Evolutionary conservation across 345 rosid genomes (phyloP), one percentile per base, ranked within the genome.

Genomic region (Eucalyptus tenuipes): DNA sequence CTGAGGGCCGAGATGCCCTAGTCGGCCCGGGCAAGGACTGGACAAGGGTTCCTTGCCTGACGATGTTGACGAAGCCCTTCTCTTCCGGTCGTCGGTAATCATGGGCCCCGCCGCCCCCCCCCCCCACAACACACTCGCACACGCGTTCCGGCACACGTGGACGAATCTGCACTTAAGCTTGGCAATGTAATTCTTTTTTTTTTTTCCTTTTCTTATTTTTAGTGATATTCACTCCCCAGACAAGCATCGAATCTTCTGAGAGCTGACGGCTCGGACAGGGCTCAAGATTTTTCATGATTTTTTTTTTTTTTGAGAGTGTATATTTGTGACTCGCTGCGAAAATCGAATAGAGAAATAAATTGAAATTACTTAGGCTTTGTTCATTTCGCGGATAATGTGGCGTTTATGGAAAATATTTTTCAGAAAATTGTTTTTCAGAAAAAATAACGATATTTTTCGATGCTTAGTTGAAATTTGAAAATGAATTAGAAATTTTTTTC

Each of bases 171-270:
- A 3, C 31, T 59, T 29, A 59, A 59, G n/a, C n/a, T 3, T 27
- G 68, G 31, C 25, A 50, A 7, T 48, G 9, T 10, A 12, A 6
- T 61, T 87, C 4, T 64, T 37, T 48, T 59, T 49, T 50, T 50
- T 50, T 3, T 17, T 14, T 5, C 1, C 4, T 50, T 50, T 50
- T 17, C 22, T 50, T 0, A 1, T 49, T 14, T 29, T 13, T 29
- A 61, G 7, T 61, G 16, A 27, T 64, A 48, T 8, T 17, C 27
- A 49, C 11, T 31, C 68, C 89, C 89, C 93, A 96, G 99, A 45
- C 92, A 96, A 91, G 96, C 98, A 87, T 93, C 96, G 13, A 59
- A 50, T 18, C 88, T 89, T 86, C 90, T 95, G 91, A 91, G 90
- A 88, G 88, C 88, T 48, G 90, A 94, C 49, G 95, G 86, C 71